These are phyloP conservation scores for Oryza punctata DNA, from an alignment of 176 grass and related monocot species.

Conservation along the genomic window DNA sequence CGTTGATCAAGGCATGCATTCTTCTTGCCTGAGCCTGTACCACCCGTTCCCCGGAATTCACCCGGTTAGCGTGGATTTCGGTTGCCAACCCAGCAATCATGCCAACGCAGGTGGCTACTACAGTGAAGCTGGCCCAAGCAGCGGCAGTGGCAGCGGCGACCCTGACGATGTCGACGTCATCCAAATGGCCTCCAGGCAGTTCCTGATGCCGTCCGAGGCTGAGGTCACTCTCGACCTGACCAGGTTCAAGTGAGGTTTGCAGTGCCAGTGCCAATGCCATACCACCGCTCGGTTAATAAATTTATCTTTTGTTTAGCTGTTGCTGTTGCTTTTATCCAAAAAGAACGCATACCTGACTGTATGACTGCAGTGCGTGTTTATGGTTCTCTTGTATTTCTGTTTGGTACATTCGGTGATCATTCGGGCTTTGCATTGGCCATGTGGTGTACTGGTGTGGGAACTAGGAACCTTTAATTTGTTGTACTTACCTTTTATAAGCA, in stretches of 20 bases:
- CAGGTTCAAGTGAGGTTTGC: slow-evolving; percentile 9
- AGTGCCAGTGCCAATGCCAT: neutral
- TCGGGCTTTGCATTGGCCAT: neutral
- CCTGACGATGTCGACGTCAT: neutral
- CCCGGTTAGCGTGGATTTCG: neutral
- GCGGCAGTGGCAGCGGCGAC: neutral
- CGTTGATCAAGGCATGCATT: neutral
- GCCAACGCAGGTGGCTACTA: neutral
- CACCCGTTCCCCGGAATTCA: neutral
- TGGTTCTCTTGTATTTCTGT: neutral
- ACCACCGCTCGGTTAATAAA: neutral
- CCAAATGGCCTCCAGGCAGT: slow-evolving; percentile 37
- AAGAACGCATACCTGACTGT: neutral
- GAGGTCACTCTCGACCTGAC: slow-evolving; percentile 13
- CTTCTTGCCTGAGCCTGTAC: neutral
- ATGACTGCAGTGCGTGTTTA: neutral
- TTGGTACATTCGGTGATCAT: neutral
- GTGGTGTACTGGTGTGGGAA: neutral
- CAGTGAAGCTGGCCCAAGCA: neutral
- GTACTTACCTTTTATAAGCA: neutral
- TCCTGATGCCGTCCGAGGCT: slow-evolving; percentile 6
- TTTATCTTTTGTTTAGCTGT: neutral
- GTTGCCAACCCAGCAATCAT: neutral
- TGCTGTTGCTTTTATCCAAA: neutral
- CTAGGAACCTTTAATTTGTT: neutral